Percentiles rank a stretch among this genome's conserved stretches.
phyloP scores from a whole-genome alignment of 306 rosid species.

The Urtica urens region DNA sequence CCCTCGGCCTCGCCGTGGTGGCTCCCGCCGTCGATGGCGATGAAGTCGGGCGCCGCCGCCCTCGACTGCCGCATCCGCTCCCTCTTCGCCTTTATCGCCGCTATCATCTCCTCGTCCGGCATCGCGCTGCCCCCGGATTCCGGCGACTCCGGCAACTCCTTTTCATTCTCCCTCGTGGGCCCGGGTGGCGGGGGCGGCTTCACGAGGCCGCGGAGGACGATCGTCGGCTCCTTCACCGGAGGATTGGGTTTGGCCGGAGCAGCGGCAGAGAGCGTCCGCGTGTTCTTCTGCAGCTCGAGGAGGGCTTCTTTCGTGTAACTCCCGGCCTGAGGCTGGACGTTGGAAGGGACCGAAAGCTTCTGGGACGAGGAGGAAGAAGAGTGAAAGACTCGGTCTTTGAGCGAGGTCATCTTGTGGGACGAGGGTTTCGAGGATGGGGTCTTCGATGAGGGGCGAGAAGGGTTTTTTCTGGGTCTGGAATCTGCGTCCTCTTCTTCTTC shows the following conservation, averaged over 20 bases:
- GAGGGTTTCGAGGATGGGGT: constrained; percentile 40
- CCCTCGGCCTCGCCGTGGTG: constrained; percentile 83
- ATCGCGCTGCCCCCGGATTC: constrained; percentile 29
- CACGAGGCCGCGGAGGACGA: constrained; percentile 58
- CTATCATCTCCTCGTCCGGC: constrained; percentile 60
- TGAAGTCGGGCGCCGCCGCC: constrained; percentile 59
- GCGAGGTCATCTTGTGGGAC: constrained; percentile 53
- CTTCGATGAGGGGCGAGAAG: constrained; percentile 28
- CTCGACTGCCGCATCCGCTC: constrained; percentile 64
- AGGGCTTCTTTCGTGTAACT: constrained; percentile 81
- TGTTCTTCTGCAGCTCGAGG: constrained; percentile 85
- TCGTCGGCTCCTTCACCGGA: constrained; percentile 66
- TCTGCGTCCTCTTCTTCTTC: constrained; percentile 21
- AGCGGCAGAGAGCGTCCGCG: constrained; percentile 53
- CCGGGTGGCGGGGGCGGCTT: constrained; percentile 37
- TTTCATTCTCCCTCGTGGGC: constrained; percentile 18
- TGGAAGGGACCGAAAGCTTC: constrained; percentile 38
- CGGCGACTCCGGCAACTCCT: constrained; percentile 28
- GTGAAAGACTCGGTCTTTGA: constrained; percentile 49
- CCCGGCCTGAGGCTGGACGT: constrained; percentile 90
- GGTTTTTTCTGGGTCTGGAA: constrained; percentile 22
- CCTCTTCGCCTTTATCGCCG: constrained; percentile 66
- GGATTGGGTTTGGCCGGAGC: constrained; percentile 50
- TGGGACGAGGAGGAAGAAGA: constrained; percentile 14
- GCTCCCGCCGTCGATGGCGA: constrained; percentile 81